Conservation (phyloP, 169 alveolate genomes). For the Perkinsus olseni region DNA sequence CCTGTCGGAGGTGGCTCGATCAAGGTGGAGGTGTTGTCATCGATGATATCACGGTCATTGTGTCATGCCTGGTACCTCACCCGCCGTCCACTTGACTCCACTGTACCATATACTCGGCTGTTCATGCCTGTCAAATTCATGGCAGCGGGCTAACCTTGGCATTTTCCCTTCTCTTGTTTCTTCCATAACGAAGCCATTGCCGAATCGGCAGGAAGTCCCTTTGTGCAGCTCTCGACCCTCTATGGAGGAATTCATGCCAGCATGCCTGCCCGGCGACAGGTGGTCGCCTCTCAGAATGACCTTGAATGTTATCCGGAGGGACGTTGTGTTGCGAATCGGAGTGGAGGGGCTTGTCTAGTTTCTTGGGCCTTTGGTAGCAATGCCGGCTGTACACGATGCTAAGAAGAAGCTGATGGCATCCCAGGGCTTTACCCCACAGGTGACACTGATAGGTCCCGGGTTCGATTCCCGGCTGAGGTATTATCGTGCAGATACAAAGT, state of each 20-base stretch:
- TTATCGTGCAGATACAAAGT: background rate
- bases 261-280: no score
- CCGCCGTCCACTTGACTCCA: background rate
- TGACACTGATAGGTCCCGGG: background rate
- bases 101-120: no score
- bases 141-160: no score
- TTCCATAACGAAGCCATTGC: background rate
- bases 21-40: conserved; percentile 43
- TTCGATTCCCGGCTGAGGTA: background rate
- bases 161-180: no score
- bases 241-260: no score
- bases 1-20: conserved; percentile 46
- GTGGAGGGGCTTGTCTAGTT: no score
- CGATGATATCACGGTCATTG: conserved; percentile 43
- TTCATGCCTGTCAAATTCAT: no score
- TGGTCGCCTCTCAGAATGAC: background rate
- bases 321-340: background rate
- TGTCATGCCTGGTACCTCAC: background rate
- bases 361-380: background rate
- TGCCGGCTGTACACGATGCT: background rate
- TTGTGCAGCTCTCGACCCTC: no score
- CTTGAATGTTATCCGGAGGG: background rate
- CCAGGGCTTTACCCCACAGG: background rate
- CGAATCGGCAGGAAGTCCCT: background rate
- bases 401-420: background rate